Conservation (phyloP, 331 rosid species). For the Pyrus hybrid region DNA sequence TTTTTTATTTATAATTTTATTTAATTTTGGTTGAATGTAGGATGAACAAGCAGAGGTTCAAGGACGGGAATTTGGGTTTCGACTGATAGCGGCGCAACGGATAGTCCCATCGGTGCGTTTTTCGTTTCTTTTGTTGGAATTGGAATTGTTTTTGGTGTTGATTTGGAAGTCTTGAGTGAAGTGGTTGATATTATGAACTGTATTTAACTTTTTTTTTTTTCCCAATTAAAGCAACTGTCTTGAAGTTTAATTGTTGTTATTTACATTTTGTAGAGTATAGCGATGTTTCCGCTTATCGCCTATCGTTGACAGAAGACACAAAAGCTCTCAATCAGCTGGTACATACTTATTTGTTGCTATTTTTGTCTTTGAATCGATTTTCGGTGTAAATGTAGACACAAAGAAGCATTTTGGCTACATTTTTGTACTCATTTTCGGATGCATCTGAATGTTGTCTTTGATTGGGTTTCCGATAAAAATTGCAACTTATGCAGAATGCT, state of each 20-base stretch:
- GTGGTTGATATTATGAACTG: background rate
- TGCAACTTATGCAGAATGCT: constrained; percentile 48
- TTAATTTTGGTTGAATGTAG: constrained; percentile 20
- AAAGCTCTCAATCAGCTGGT: constrained; percentile 97
- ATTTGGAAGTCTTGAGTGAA: background rate
- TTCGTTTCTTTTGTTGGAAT: background rate
- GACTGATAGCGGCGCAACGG: constrained; percentile 76
- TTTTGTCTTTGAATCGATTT: background rate
- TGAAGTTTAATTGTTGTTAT: background rate
- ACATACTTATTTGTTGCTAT: constrained; percentile 16
- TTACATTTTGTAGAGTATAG: constrained; percentile 58
- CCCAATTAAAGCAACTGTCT: background rate
- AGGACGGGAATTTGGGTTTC: constrained; percentile 93
- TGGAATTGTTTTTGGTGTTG: background rate
- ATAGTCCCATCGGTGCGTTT: constrained; percentile 75
- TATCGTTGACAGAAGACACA: constrained; percentile 92
- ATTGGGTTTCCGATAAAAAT: background rate
- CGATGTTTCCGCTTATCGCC: constrained; percentile 87
- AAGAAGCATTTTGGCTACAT: background rate
- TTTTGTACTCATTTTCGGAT: background rate
- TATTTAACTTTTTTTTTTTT: background rate
- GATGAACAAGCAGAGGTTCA: constrained; percentile 95
- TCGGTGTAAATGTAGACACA: background rate
- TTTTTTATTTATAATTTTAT: background rate
- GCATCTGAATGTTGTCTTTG: background rate